Base-by-base conservation (phyloP, 371 early-diverging fungal genomes). In the Quaeritorhiza haematococci region DNA sequence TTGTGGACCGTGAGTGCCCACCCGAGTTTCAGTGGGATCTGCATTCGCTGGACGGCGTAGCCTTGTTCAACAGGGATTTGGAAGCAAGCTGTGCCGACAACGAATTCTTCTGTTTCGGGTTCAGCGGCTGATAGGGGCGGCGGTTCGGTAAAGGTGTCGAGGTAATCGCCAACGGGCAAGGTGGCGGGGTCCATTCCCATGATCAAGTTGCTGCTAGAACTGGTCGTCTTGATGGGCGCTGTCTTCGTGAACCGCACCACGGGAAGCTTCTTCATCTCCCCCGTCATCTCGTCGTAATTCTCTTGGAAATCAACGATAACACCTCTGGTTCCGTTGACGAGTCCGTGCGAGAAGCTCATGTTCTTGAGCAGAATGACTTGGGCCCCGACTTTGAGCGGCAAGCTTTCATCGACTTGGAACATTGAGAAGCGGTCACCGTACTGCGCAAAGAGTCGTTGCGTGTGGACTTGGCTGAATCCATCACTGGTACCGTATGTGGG, bases 311-410 rank as follows among this genome's bases (percentile, higher is more conserved):
- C 78, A 21, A 65, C 70, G 0, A 95, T 82, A 0, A 84, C 74
- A 3, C 96, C 96, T 33, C 88, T 72, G 5, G 86, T 79, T 26
- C 96, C 96, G 61, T 95, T 95, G 23, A 93, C 92, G 3, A 96
- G 70, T 0, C 75, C 79, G 3, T 59, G 29, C 0, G 67, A 69
- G 13, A 75, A 59, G 8, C 58, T 58, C 59, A 87, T 58, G 61
- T 96, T 96, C 55, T 89, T 88, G 26, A 90, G 61, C 32, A 96
- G 76, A 84, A 96, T 87, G 3, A 96, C 96, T 53, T 93, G 95
- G 0, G 94, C 89, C 42, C 80, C 73, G 21, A 68, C 49, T 64
- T 90, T 91, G 24, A 95, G 71, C 30, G 75, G 68, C 3, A 93
- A 56, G 10, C 8, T 42, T 27, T n/a, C 6, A 13, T 17, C 26